Evolutionary conservation across 305 asterid genomes (phyloP), one percentile per base, ranked within the genome.

Genomic region (Withania somnifera): DNA sequence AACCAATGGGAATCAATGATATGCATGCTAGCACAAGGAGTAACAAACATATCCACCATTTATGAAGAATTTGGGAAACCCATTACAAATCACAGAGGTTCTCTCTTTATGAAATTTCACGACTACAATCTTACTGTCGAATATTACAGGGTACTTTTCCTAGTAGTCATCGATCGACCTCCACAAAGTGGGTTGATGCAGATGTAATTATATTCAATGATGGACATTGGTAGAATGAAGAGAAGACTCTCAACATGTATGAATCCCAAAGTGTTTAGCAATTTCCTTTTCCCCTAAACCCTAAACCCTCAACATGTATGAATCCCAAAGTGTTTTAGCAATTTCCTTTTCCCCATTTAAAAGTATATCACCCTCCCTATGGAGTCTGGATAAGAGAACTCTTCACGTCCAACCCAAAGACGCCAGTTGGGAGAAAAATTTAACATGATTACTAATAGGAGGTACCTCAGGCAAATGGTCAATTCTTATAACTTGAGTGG

Each of bases 201-300:
- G 89, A 94, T 83, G 73, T 93, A 32, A 87, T 96, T 30, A 50
- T 96, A 1, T 91, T 96, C 86, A 91, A 92, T 67, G 94, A 93
- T 0, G 97, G 99, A 0, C 99, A 94, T 84, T 96, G 99, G 99
- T 96, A 98, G 99, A 94, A 91, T 80, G 85, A 83, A n/a, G 97
- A 93, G 38, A 96, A 96, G 78, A 96, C 99, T 8, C 11, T 86
- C 0, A 93, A 90, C 61, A 84, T 88, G 98, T 95, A 88, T 3
- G 89, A 2, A 69, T 17, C 17, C 10, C 7, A 69, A 38, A 19
- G 10, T 7, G 10, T 56, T 45, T 1, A 73, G 9, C 17, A 24
- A 42, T 24, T 63, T 63, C 47, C 36, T 7, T 19, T 32, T n/a
- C n/a, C n/a, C n/a, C n/a, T n/a, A n/a, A n/a, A n/a, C n/a, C n/a